phyloP scores from a whole-genome alignment of 495 filamentous ascomycete species.

The Baudoinia panamericana region DNA sequence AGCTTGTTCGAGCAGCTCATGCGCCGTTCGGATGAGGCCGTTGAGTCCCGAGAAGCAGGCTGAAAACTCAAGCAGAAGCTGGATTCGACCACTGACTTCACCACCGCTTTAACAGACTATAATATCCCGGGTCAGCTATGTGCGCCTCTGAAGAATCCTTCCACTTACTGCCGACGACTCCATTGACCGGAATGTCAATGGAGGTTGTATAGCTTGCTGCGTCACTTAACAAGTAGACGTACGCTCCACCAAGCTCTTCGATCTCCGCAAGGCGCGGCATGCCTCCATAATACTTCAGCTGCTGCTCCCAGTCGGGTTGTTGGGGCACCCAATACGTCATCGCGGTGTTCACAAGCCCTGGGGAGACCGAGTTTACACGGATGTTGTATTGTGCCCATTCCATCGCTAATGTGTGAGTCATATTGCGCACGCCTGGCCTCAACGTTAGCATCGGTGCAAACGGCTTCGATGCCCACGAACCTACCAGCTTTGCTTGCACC shows the following conservation, averaged over 20 bases:
- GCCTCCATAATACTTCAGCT: constrained; percentile 21
- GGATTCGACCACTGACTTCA: too few relatives aligned
- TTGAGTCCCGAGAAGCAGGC: too few relatives aligned
- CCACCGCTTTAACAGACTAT: too few relatives aligned
- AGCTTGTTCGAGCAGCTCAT: too few relatives aligned
- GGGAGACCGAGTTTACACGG: constrained; percentile 16
- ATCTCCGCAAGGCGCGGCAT: constrained; percentile 17
- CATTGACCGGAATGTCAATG: constrained; percentile 20
- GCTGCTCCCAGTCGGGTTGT: constrained; percentile 21
- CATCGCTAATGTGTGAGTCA: constrained; percentile 17
- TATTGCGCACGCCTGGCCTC: constrained; percentile 12
- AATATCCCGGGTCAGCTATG: too few relatives aligned
- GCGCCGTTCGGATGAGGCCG: too few relatives aligned
- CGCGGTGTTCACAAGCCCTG: constrained; percentile 17
- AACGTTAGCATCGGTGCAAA: neutral
- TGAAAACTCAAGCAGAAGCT: too few relatives aligned
- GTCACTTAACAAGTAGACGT: constrained; percentile 18
- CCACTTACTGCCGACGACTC: constrained; percentile 18
- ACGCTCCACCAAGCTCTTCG: constrained; percentile 17
- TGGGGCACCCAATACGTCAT: constrained; percentile 18
- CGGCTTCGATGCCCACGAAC: neutral
- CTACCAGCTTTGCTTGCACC: constrained; percentile 16
- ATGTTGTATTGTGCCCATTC: constrained; percentile 20
- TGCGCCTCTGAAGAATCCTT: too few relatives aligned
- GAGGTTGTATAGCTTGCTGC: constrained; percentile 19